Base-by-base conservation (phyloP, 108 stramenopile species). In the Pseudonitzschia multiseries region DNA sequence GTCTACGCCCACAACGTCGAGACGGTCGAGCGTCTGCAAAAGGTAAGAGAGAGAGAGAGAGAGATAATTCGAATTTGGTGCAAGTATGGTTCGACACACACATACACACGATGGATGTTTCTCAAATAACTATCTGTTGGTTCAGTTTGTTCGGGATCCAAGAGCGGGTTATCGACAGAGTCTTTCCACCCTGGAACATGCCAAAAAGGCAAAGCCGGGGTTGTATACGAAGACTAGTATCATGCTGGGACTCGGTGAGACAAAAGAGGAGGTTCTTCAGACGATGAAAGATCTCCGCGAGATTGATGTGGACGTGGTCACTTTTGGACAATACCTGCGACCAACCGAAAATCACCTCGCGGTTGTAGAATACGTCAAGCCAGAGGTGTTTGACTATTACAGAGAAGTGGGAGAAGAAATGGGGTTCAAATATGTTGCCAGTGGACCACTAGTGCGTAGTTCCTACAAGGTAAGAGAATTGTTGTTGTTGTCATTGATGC, bases 1-100 rank as follows among this genome's bases (percentile, higher is more conserved):
- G 99, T 99, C 10, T 99, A 97, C 74, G 99, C 99, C 13, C 99
- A 99, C 89, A 99, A 99, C 78, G 82, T 99, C 18, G 99, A 99
- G 77, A 99, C 99, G 12, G 99, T 99, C 10, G 93, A 96, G 73
- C 71, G 97, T 33, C 75, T 98, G 31, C 94, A 95, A 80, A 87
- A 87, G 83, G 83, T 84, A 68, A 40, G 83, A 51, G 26, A 10
- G 24, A n/a, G n/a, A n/a, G n/a, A n/a, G n/a, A n/a, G n/a, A n/a
- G n/a, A n/a, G n/a, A n/a, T n/a, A n/a, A n/a, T n/a, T n/a, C n/a
- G n/a, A n/a, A 4, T 14, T 48, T 48, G 9, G 46, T 3, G 14
- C 12, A n/a, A 10, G 17, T 48, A 2, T 6, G 36, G 26, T 6
- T 1, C 4, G 40, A 65, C 59, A 2, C 15, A 5, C 3, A 5